These are phyloP conservation scores for Oryza glaberrima DNA, from an alignment of 176 grass and related monocot genomes.

Conservation along the genomic window DNA sequence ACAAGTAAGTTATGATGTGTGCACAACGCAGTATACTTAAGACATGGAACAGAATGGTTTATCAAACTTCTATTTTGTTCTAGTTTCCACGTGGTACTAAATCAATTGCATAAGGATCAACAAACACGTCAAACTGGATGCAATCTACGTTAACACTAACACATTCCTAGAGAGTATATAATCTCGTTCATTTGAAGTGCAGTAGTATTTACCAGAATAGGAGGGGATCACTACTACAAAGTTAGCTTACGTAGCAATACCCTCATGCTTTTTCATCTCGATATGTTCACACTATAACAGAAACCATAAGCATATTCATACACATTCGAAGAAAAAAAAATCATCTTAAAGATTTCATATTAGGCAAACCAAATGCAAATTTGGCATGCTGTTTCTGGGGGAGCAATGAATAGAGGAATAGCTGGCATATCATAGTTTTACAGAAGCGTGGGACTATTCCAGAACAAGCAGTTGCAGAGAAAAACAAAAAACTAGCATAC, in stretches of 20 bases:
- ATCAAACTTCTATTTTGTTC: neutral
- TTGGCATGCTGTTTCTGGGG: neutral
- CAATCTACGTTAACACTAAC: neutral
- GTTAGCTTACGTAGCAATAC: neutral
- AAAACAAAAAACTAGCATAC: neutral
- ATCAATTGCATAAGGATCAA: too few relatives aligned
- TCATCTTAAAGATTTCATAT: neutral
- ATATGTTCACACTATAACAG: constrained; percentile 24
- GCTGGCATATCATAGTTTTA: neutral
- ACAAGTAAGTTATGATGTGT: neutral
- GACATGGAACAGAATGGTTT: neutral
- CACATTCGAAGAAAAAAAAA: neutral
- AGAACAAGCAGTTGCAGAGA: neutral
- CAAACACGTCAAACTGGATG: neutral
- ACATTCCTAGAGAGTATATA: neutral
- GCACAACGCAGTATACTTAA: neutral
- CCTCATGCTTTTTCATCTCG: neutral
- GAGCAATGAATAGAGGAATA: neutral
- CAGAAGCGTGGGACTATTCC: neutral
- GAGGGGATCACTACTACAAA: neutral
- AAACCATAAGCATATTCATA: neutral
- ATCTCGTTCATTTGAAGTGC: neutral
- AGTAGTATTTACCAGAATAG: neutral
- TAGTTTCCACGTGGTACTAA: neutral
- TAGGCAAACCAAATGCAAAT: neutral